A percentile compares a stretch with the other conserved stretches of the same genome.
Conservation (phyloP, 768 basidiomycete species). For the Trametes meyenii region DNA sequence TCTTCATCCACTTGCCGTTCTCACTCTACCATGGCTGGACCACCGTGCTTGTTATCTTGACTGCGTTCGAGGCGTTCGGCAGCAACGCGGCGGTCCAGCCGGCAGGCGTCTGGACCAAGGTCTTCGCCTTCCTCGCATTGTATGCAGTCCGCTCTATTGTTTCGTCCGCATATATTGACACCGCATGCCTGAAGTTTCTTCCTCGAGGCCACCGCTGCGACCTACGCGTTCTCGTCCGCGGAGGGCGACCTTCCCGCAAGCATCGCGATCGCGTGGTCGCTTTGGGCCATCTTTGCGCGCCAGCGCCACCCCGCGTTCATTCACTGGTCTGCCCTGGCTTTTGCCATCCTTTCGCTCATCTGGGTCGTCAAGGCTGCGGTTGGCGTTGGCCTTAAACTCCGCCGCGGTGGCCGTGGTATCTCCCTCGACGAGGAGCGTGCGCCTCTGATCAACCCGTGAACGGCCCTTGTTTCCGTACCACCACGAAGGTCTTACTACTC, state of each 20-base stretch:
- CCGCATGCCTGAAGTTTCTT: slow-evolving; percentile 60
- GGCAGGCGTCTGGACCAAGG: slow-evolving; percentile 89
- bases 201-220: slow-evolving; percentile 89
- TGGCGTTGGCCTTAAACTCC: slow-evolving; percentile 50
- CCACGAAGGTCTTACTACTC: not conserved
- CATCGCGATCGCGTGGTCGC: slow-evolving; percentile 89
- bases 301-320: slow-evolving; percentile 73
- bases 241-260: slow-evolving; percentile 94
- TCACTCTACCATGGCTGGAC: slow-evolving; percentile 95
- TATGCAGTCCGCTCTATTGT: slow-evolving; percentile 40
- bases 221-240: slow-evolving; percentile 88
- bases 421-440: slow-evolving; percentile 88
- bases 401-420: slow-evolving; percentile 49
- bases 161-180: slow-evolving; percentile 2
- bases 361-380: slow-evolving; percentile 81
- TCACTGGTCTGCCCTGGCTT: slow-evolving; percentile 87
- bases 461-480: no score
- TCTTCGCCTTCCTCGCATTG: slow-evolving; percentile 93
- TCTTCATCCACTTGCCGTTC: slow-evolving; percentile 95
- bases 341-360: slow-evolving; percentile 81
- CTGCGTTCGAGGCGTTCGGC: slow-evolving; percentile 89
- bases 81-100: slow-evolving; percentile 62
- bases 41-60: slow-evolving; percentile 79
- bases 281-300: slow-evolving; percentile 89
- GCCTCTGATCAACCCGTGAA: slow-evolving; percentile 60